Base-by-base conservation (phyloP, 805 yeast species). In the Saturnispora saitoi region DNA sequence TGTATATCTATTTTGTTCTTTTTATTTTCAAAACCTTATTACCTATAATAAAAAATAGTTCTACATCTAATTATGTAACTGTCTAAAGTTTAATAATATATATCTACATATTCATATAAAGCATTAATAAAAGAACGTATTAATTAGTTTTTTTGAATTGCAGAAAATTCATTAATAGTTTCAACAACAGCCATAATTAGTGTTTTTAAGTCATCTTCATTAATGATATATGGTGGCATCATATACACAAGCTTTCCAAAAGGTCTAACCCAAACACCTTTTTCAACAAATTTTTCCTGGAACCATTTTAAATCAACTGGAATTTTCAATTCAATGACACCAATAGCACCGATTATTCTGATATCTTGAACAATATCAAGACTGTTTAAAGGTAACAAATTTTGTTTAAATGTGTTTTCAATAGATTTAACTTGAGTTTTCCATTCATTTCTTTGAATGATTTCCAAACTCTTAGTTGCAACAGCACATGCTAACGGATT, bases 181-280 rank as follows among this genome's bases (percentile, higher is more conserved):
- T 48, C 48, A 11, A 38, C 20, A 12, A 43, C 47, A n/a, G 44
- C 39, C 12, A 3, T 9, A 11, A 32, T 43, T 31, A 48, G 26
- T 29, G 12, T 14, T 10, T 12, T 8, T 14, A 48, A 34, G 4
- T 48, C 47, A 12, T 40, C 4, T 7, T 48, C 19, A 4, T 14
- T 24, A 26, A 48, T 48, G 17, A 48, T 26, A 32, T 19, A 48
- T 1, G 49, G 47, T 5, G 52, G 52, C 52, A 49, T 46, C 19
- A 49, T 15, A 42, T 49, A 49, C 24, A 49, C 52, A 3, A 50
- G 48, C 22, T 34, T 50, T 14, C 50, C 50, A 38, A 47, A 50
- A 14, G 52, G 50, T 24, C 48, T 31, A 1, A 47, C 48, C 52
- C 52, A 50, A n/a, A 50, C 51, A 19, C 50, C 52, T 26, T 39